phyloP scores from a whole-genome alignment of 768 basidiomycete genomes.

The Pulveroboletus sp. region DNA sequence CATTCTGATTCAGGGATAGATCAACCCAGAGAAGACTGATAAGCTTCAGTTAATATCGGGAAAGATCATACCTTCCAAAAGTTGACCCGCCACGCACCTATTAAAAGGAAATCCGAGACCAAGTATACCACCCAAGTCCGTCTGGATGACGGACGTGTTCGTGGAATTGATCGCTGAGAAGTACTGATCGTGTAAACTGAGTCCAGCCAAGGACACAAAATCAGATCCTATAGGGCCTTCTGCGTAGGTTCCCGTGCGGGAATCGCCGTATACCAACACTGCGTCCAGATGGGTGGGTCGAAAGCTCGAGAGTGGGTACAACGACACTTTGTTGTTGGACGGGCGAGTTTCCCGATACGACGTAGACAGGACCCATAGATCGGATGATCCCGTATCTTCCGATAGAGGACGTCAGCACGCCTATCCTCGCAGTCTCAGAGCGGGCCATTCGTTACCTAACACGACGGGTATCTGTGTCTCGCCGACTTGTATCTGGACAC shows the following conservation, averaged over 20 bases:
- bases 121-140: conserved; percentile 60
- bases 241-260: conserved; percentile 63
- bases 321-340: conserved; percentile 29
- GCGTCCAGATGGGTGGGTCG: conserved; percentile 43
- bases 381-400: conserved; percentile 73
- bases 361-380: conserved; percentile 68
- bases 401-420: neutral
- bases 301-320: conserved; percentile 50
- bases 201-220: conserved; percentile 47
- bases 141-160: conserved; percentile 55
- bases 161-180: conserved; percentile 67
- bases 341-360: conserved; percentile 45
- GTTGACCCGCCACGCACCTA: conserved; percentile 40
- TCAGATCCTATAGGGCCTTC: conserved; percentile 60
- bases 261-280: conserved; percentile 64
- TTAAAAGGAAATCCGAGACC: conserved; percentile 73
- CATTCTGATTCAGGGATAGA: conserved; percentile 27
- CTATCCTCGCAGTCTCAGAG: neutral
- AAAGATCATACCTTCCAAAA: neutral
- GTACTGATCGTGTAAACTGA: conserved; percentile 47
- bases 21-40: conserved; percentile 45
- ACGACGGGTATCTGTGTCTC: conserved; percentile 49
- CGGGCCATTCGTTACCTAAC: conserved; percentile 42
- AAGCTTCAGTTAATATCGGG: neutral
- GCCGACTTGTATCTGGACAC: conserved; percentile 54